phyloP scores from a whole-genome alignment of 345 rosid genomes.

The Stellera chamaejasme region DNA sequence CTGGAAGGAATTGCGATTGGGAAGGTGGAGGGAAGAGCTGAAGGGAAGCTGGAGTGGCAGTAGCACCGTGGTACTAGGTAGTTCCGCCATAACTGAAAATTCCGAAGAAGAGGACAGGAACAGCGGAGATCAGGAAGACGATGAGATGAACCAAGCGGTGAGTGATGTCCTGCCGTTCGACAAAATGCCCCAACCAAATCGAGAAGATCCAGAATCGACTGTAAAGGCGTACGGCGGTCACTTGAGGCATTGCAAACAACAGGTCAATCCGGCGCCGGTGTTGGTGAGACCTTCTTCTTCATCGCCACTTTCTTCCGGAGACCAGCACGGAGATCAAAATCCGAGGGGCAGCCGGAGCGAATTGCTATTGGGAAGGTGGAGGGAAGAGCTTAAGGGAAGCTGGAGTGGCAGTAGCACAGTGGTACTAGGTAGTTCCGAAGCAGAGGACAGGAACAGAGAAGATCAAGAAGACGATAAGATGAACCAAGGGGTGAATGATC shows the following conservation, averaged over 20 bases:
- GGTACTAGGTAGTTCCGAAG: constrained; percentile 20
- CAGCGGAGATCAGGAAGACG: neutral
- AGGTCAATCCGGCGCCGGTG: constrained; percentile 1
- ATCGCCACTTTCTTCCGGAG: constrained; percentile 18
- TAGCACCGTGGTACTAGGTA: constrained; percentile 26
- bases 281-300: constrained; percentile 6
- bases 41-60: constrained; percentile 25
- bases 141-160: constrained; percentile 18
- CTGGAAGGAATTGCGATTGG: neutral
- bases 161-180: constrained; percentile 26
- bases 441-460: neutral
- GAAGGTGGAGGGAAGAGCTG: constrained; percentile 19
- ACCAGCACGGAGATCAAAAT: constrained; percentile 4
- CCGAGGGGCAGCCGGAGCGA: neutral
- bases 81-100: neutral
- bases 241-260: too few species aligned
- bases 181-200: neutral
- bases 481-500: constrained; percentile 21
- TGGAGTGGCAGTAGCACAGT: constrained; percentile 21
- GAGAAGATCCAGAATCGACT: neutral
- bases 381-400: constrained; percentile 21
- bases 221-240: neutral
- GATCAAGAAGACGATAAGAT: constrained; percentile 7
- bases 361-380: constrained; percentile 15
- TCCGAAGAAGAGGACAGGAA: neutral